These are phyloP conservation scores for Zygotorulaspora chibaensis DNA, from an alignment of 805 yeast species.

Conservation along the genomic window DNA sequence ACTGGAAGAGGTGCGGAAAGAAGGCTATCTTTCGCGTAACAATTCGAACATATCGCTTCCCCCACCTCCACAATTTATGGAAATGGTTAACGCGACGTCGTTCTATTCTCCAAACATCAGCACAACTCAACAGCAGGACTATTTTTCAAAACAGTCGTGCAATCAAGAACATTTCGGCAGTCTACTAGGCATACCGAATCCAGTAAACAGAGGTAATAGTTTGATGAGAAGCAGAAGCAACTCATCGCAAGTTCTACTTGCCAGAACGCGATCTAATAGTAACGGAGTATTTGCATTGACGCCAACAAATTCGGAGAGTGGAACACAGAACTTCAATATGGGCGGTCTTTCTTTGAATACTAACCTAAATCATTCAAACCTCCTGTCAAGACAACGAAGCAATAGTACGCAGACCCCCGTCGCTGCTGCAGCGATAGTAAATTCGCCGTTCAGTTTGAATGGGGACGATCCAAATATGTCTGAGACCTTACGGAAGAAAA, in stretches of 20 bases:
- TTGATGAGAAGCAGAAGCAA: constrained; percentile 25
- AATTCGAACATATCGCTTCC: constrained; percentile 27
- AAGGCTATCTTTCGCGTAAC: constrained; percentile 28
- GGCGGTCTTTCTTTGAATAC: constrained; percentile 5
- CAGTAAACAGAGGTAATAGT: constrained; percentile 8
- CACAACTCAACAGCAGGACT: constrained; percentile 5
- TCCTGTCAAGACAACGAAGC: constrained; percentile 12
- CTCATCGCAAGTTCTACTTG: constrained; percentile 20
- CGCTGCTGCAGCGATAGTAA: constrained; percentile 1
- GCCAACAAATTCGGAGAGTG: constrained; percentile 18
- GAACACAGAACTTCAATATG: constrained; percentile 9
- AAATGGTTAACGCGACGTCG: constrained; percentile 7
- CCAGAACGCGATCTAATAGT: constrained; percentile 23
- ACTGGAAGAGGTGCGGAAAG: constrained; percentile 31
- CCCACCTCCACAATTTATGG: constrained; percentile 19
- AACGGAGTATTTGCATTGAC: constrained; percentile 20
- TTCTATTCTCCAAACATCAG: constrained; percentile 11
- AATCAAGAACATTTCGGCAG: constrained; percentile 13
- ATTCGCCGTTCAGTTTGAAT: constrained; percentile 1
- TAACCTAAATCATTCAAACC: constrained; percentile 5
- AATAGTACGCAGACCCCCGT: constrained; percentile 5
- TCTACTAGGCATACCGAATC: constrained; percentile 3
- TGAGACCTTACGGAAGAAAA: constrained; percentile 11
- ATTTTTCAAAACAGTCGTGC: constrained; percentile 5
- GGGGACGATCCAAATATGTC: constrained; percentile 5